phyloP scores from a whole-genome alignment of 2,329 filamentous ascomycete genomes.

The Aspergillus texensis region DNA sequence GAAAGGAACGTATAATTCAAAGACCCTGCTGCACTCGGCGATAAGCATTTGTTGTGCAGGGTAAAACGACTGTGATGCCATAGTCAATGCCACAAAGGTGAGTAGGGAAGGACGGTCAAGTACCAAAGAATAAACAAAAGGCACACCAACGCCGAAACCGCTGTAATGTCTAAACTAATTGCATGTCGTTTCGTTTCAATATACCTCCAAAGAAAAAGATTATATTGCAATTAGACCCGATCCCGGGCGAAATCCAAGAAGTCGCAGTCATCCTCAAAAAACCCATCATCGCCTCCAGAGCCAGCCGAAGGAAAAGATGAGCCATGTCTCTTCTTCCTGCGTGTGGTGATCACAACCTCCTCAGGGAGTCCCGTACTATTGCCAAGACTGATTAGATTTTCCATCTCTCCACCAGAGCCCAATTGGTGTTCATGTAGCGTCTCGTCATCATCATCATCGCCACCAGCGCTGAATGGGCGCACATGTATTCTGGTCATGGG shows the following conservation, averaged over 20 bases:
- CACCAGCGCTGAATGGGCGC: conserved; percentile 45
- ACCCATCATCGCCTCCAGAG: conserved; percentile 63
- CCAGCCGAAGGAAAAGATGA: conserved; percentile 35
- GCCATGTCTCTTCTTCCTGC: conserved; percentile 62
- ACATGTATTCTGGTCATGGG: conserved; percentile 52
- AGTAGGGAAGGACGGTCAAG: conserved; percentile 1
- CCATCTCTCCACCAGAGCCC: conserved; percentile 46
- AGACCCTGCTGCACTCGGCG: neutral
- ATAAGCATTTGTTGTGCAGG: neutral
- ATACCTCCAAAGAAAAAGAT: neutral
- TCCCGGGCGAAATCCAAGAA: conserved; percentile 80
- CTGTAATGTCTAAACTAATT: conserved; percentile 22
- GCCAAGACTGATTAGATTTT: conserved; percentile 54
- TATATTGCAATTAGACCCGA: conserved; percentile 45
- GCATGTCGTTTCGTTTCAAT: neutral
- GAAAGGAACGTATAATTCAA: conserved; percentile 5
- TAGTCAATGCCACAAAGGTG: neutral
- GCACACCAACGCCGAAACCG: conserved; percentile 19
- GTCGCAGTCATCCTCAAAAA: conserved; percentile 92
- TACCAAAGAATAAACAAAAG: conserved; percentile 11
- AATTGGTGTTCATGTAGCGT: conserved; percentile 33
- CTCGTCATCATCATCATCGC: conserved; percentile 40
- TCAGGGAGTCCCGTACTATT: conserved; percentile 64
- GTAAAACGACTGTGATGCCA: neutral
- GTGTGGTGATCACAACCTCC: conserved; percentile 80